A percentile compares a stretch with the other conserved stretches of the same genome.
These are phyloP conservation scores for Pholiota adiposa DNA, from an alignment of 1,284 basidiomycete genomes.

Conservation along the genomic window DNA sequence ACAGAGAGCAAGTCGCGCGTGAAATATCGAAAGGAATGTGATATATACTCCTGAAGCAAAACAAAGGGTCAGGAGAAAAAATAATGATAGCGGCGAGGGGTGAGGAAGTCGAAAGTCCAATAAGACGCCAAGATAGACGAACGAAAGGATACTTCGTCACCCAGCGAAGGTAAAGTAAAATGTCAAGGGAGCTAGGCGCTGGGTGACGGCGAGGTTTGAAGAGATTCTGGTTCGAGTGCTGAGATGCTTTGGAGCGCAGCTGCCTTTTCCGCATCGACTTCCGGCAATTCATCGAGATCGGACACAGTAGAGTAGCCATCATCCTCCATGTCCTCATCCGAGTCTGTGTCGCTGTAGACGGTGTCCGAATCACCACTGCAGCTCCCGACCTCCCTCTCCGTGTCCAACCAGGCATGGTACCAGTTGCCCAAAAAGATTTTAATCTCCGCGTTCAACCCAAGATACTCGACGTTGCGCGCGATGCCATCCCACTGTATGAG, in stretches of 20 bases:
- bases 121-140: slow-evolving; percentile 11
- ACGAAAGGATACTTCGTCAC: slow-evolving; percentile 10
- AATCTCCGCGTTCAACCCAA: slow-evolving; percentile 69
- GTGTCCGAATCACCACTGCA: slow-evolving; percentile 35
- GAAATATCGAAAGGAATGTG: slow-evolving; percentile 29
- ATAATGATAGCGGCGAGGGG: slow-evolving; percentile 9
- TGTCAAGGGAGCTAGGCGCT: slow-evolving; percentile 20
- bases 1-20: slow-evolving; percentile 6
- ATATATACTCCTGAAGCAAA: slow-evolving; percentile 28
- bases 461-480: slow-evolving; percentile 81
- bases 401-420: slow-evolving; percentile 60
- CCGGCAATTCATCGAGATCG: slow-evolving; percentile 31
- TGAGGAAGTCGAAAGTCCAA: slow-evolving; percentile 1
- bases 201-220: slow-evolving; percentile 26
- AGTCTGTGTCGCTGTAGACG: slow-evolving; percentile 37
- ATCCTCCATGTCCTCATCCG: slow-evolving; percentile 31
- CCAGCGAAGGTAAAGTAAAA: slow-evolving; percentile 9
- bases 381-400: slow-evolving; percentile 30
- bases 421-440: slow-evolving; percentile 70
- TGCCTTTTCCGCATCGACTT: slow-evolving; percentile 39
- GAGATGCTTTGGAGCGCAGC: slow-evolving; percentile 33
- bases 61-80: slow-evolving; percentile 23
- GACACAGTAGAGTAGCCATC: slow-evolving; percentile 35
- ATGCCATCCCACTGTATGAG: slow-evolving; percentile 75
- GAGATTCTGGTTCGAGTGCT: not conserved